Base-by-base conservation (phyloP, 2,329 filamentous ascomycete species). In the Achaetomium macrosporum region DNA sequence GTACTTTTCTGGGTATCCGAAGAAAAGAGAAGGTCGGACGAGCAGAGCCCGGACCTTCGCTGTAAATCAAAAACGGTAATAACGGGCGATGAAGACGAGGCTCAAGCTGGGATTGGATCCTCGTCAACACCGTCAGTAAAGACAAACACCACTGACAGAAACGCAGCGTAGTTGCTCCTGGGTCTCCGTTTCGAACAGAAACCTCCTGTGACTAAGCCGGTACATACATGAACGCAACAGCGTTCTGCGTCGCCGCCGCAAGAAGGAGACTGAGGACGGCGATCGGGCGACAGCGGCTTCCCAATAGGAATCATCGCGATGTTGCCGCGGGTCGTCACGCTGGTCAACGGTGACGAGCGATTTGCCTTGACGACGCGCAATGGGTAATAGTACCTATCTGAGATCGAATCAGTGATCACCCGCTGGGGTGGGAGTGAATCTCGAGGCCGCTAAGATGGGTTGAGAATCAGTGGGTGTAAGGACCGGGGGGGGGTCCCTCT, bases 391-490 rank as follows among this genome's bases (percentile, higher is more conserved):
- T 53, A 52, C 57, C 57, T 25, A 63, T 63, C 57, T 56, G 58
- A 63, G 59, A 64, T 65, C 59, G 58, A 64, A 62, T 62, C 58
- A 62, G 50, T 56, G 61, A 61, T 61, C 58, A 57, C 31, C 55
- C 54, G 50, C 52, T 53, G 56, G 59, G 52, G 56, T 57, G 47
- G 55, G 43, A 20, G 33, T 47, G 47, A 43, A 39, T 35, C 39
- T 51, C 15, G 15, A 15, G 3, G 12, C 15, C 9, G 43, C 5
- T n/a, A 37, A 37, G 13, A 35, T 12, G 33, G 33, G 35, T 36
- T 35, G 36, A 20, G 15, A 17, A 37, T 30, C 30, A 20, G 31
- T 17, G 41, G n/a, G 42, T 58, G 47, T n/a, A 36, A 25, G 31
- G 45, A 54, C 53, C n/a, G n/a, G 50, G 50, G 33, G 55, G 50